Conservation (phyloP, 176 grass and related monocot species). For the Paspalum vaginatum region DNA sequence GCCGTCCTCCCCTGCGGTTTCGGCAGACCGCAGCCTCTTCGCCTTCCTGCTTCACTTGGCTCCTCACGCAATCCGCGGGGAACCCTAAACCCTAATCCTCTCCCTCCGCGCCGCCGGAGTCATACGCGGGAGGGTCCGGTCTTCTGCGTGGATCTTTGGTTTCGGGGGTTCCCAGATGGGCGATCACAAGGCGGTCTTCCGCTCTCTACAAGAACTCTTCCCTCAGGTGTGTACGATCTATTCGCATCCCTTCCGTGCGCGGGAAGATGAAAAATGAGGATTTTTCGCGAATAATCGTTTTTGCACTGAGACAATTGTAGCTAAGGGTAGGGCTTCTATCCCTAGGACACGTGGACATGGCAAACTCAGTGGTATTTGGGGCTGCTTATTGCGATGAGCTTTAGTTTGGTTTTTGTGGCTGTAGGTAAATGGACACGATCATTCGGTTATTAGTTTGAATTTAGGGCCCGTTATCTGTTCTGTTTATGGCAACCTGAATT, state of each 20-base stretch:
- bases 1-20: not conserved
- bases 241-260: not conserved
- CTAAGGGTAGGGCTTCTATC: not conserved
- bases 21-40: not conserved
- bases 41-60: slow-evolving; percentile 10
- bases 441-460: not conserved
- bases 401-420: not conserved
- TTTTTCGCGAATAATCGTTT: not conserved
- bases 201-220: slow-evolving; percentile 52
- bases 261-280: no score
- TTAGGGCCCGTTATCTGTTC: not conserved
- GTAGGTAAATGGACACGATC: not conserved
- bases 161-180: slow-evolving; percentile 41
- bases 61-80: slow-evolving; percentile 24
- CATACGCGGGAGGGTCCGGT: not conserved
- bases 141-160: not conserved
- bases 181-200: slow-evolving; percentile 51
- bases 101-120: not conserved
- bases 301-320: not conserved
- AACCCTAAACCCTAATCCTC: slow-evolving; percentile 43
- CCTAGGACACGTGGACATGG: not conserved
- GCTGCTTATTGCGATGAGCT: not conserved
- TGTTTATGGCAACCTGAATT: not conserved
- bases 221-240: slow-evolving; percentile 38
- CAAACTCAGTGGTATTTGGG: not conserved